Percentiles rank a stretch among this genome's conserved stretches.
phyloP scores from a whole-genome alignment of 352 stramenopile genomes.

The Pilasporangium apinafurcum region DNA sequence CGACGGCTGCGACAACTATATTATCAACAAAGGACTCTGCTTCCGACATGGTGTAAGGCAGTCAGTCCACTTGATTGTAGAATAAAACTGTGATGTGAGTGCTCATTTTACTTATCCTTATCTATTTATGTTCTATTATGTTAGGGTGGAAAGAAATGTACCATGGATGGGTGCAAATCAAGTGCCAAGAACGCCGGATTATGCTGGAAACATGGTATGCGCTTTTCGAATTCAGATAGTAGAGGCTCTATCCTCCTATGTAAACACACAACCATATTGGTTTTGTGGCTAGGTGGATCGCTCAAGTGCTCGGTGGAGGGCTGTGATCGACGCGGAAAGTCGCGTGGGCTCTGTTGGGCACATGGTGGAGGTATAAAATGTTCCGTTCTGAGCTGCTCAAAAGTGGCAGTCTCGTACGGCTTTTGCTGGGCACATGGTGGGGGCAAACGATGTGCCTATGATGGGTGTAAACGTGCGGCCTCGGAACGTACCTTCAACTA shows the following conservation, averaged over 20 bases:
- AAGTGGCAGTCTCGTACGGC: constrained; percentile 21
- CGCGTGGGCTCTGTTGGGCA: constrained; percentile 35
- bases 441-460: constrained; percentile 28
- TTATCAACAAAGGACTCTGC: constrained; percentile 41
- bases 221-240: background rate
- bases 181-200: constrained; percentile 46
- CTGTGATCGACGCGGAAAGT: constrained; percentile 29
- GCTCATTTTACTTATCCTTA: background rate
- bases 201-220: constrained; percentile 37
- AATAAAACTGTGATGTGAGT: too few relatives aligned
- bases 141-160: constrained; percentile 43
- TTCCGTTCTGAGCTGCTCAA: constrained; percentile 13
- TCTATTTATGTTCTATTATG: constrained; percentile 4
- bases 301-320: constrained; percentile 29
- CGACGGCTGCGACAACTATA: constrained; percentile 44
- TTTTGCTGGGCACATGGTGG: constrained; percentile 41
- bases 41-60: constrained; percentile 22
- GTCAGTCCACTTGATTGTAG: too few relatives aligned
- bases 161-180: constrained; percentile 37
- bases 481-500: constrained; percentile 36
- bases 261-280: background rate
- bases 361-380: constrained; percentile 36
- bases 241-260: constrained; percentile 1
- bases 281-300: constrained; percentile 11
- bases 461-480: constrained; percentile 25